Conservation (phyloP, 768 basidiomycete species). For the Suillus plorans region DNA sequence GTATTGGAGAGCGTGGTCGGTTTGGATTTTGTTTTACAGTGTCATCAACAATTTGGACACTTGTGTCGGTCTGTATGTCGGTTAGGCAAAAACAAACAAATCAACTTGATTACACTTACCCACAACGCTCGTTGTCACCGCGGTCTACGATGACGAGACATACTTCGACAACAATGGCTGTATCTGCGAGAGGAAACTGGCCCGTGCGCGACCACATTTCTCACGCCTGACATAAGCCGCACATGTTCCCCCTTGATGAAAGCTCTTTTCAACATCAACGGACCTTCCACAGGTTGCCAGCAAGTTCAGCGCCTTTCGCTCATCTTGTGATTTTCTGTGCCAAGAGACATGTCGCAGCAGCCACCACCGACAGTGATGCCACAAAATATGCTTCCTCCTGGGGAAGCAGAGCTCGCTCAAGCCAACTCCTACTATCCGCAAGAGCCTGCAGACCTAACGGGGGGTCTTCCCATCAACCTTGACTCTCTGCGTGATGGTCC, state of each 20-base stretch:
- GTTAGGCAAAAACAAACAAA: constrained; percentile 51
- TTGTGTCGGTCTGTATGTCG: constrained; percentile 61
- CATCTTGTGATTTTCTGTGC: constrained; percentile 12
- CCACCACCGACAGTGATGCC: constrained; percentile 56
- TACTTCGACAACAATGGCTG: constrained; percentile 18
- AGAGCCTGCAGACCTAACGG: constrained; percentile 74
- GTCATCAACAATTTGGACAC: constrained; percentile 73
- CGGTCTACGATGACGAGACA: constrained; percentile 26
- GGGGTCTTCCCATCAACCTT: constrained; percentile 82
- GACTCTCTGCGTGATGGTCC: constrained; percentile 86
- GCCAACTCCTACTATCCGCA: constrained; percentile 69
- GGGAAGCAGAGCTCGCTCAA: constrained; percentile 51
- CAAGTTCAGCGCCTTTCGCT: constrained; percentile 8
- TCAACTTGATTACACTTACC: constrained; percentile 30
- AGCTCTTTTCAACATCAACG: constrained; percentile 32
- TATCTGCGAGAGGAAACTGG: constrained; percentile 35
- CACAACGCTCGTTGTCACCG: constrained; percentile 30
- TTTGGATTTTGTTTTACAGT: constrained; percentile 69
- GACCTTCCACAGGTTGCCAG: constrained; percentile 18
- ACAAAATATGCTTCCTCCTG: constrained; percentile 58
- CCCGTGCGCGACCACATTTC: constrained; percentile 55
- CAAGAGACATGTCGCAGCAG: constrained; percentile 44
- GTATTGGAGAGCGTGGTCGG: constrained; percentile 42
- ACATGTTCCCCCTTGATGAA: constrained; percentile 37
- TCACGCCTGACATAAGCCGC: constrained; percentile 56